A percentile compares a stretch with the other conserved stretches of the same genome.
Evolutionary conservation across 164 flowering plant species (phyloP).

Genomic region (Tinospora cordifolia): DNA sequence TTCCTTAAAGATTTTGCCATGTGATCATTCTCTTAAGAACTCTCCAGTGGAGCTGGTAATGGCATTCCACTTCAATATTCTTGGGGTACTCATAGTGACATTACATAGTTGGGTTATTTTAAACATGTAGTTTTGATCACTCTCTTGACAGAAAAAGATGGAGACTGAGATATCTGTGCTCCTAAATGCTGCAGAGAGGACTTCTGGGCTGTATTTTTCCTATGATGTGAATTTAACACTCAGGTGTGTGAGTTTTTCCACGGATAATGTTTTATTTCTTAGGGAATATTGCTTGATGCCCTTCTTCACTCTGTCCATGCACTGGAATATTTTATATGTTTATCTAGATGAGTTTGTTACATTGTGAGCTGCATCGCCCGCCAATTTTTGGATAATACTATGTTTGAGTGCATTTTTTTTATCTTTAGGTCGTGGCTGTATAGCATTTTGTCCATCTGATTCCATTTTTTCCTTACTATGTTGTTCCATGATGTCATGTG

Average conservation of each 20-base stretch:
- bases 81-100: neutral
- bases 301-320: neutral
- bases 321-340: neutral
- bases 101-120: slow-evolving; percentile 2
- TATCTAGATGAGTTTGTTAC: neutral
- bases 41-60: slow-evolving; percentile 73
- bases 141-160: slow-evolving; percentile 74
- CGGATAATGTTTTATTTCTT: neutral
- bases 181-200: slow-evolving; percentile 71
- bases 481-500: too few species aligned
- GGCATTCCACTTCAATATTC: neutral
- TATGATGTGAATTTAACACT: slow-evolving; percentile 82
- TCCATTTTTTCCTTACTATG: too few species aligned
- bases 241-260: slow-evolving; percentile 36
- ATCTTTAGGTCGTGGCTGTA: too few species aligned
- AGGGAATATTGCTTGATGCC: neutral
- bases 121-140: slow-evolving; percentile 2
- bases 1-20: slow-evolving; percentile 70
- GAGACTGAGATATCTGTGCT: slow-evolving; percentile 74
- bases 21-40: slow-evolving; percentile 62
- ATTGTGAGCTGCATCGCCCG: too few species aligned
- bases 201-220: slow-evolving; percentile 83
- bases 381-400: too few species aligned
- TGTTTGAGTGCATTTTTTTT: too few species aligned
- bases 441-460: too few species aligned